Percentiles rank a stretch among this genome's conserved stretches.
Conservation (phyloP, 164 flowering plant species). For the Liquidambar formosana region DNA sequence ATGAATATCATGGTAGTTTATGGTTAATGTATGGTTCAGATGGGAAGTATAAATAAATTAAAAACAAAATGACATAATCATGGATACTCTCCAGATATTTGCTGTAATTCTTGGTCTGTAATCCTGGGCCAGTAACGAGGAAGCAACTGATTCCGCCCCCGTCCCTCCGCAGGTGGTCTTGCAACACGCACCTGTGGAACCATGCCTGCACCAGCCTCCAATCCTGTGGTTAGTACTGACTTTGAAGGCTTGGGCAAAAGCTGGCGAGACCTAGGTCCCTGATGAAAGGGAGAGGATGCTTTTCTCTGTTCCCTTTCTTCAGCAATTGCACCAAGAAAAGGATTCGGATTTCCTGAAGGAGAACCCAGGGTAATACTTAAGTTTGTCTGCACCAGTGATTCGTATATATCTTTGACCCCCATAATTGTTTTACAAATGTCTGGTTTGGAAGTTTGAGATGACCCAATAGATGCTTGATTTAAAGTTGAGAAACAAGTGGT, state of each 20-base stretch:
- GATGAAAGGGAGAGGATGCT: constrained; percentile 43
- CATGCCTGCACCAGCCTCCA: constrained; percentile 41
- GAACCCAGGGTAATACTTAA: constrained; percentile 56
- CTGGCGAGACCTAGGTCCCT: constrained; percentile 60
- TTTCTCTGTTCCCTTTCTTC: constrained; percentile 51
- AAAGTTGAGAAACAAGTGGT: constrained; percentile 31
- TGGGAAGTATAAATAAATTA: not conserved
- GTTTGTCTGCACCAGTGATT: constrained; percentile 49
- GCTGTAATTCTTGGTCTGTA: constrained; percentile 68
- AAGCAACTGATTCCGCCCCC: constrained; percentile 57
- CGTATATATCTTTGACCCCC: constrained; percentile 34
- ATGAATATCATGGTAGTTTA: not conserved
- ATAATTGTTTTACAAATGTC: constrained; percentile 26
- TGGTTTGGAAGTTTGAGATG: constrained; percentile 37
- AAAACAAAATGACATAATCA: not conserved
- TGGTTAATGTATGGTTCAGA: too few species aligned
- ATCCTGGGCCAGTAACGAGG: constrained; percentile 75
- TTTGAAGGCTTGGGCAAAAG: constrained; percentile 68
- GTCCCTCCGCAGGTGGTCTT: constrained; percentile 64
- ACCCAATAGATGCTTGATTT: constrained; percentile 29
- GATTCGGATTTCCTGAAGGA: constrained; percentile 33
- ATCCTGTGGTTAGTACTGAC: constrained; percentile 32
- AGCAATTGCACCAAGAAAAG: constrained; percentile 23
- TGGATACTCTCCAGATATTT: constrained; percentile 75
- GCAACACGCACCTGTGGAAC: constrained; percentile 53